Evolutionary conservation across 768 basidiomycete species (phyloP), one percentile per base, ranked within the genome.

Genomic region (Hericium rajendrae): DNA sequence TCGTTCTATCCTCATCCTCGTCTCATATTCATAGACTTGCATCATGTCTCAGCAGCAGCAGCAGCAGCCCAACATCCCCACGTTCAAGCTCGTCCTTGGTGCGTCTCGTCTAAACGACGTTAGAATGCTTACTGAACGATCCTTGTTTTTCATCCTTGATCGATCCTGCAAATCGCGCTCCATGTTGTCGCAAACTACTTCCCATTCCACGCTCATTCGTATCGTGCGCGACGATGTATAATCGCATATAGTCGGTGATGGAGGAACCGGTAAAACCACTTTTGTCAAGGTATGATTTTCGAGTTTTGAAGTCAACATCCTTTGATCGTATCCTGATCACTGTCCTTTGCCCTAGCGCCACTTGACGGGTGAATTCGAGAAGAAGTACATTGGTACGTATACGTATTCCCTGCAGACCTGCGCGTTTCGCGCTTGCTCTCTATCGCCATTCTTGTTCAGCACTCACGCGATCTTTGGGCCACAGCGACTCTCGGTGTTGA

Each of bases 31-130:
- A n/a, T 65, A 68, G 65, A 66, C 56, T 54, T 51, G 41, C 48
- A 54, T 61, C 61, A 86, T 83, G 78, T 28, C 83, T 64, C 22
- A 26, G 26, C 26, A 26, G 26, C 26, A 26, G 26, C 26, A 26
- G 26, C 26, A 26, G 3, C 26, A 26, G 22, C 22, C 22, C 22
- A 59, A 64, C 37, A 75, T 94, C 64, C 94, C 97, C 39, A 91
- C 93, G 57, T 99, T 98, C 82, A 99, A 99, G 76, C 92, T 99
- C 71, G 95, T 98, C 60, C 91, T 98, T 63, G 94, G 94, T 94
- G 70, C 68, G 88, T 76, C 15, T 58, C 22, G 55, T 58, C 51
- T 18, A 13, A 53, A 15, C 60, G 58, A 59, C 56, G 54, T 41
- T 51, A 37, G 24, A 15, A n/a, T 28, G 26, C 48, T 49, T 6